Percentiles rank a stretch among this genome's conserved stretches.
Conservation (phyloP, 108 stramenopile genomes). For the Pseudonitzschia pungens region DNA sequence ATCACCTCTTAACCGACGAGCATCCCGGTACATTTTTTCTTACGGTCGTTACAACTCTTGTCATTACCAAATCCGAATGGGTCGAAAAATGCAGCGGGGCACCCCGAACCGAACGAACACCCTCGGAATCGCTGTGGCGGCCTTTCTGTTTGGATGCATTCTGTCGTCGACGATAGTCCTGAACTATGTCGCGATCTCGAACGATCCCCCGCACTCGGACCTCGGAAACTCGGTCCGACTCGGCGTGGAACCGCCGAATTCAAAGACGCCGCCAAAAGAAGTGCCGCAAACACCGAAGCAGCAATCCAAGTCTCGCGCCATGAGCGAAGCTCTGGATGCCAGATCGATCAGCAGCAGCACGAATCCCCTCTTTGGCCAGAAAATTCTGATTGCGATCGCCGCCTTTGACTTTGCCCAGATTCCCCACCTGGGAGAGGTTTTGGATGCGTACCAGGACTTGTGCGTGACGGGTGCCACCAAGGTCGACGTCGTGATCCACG, state of each 20-base stretch:
- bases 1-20: too few species aligned
- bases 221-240: background rate
- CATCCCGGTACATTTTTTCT: too few species aligned
- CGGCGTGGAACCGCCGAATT: background rate
- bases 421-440: conserved; percentile 80
- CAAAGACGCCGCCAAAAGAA: background rate
- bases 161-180: conserved; percentile 34
- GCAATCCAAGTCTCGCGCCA: too few species aligned
- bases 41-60: too few species aligned
- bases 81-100: background rate
- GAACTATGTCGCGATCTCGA: conserved; percentile 11
- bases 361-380: conserved; percentile 38
- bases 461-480: conserved; percentile 69
- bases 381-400: conserved; percentile 70
- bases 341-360: background rate
- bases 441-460: conserved; percentile 76
- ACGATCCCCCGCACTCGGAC: background rate
- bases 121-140: conserved; percentile 15
- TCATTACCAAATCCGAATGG: background rate
- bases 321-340: background rate
- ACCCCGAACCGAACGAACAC: background rate
- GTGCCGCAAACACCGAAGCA: background rate
- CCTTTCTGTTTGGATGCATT: conserved; percentile 48
- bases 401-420: conserved; percentile 83
- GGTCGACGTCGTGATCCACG: conserved; percentile 74